These are phyloP conservation scores for Xylariaceae sp. DNA, from an alignment of 2,329 filamentous ascomycete genomes.

Conservation along the genomic window DNA sequence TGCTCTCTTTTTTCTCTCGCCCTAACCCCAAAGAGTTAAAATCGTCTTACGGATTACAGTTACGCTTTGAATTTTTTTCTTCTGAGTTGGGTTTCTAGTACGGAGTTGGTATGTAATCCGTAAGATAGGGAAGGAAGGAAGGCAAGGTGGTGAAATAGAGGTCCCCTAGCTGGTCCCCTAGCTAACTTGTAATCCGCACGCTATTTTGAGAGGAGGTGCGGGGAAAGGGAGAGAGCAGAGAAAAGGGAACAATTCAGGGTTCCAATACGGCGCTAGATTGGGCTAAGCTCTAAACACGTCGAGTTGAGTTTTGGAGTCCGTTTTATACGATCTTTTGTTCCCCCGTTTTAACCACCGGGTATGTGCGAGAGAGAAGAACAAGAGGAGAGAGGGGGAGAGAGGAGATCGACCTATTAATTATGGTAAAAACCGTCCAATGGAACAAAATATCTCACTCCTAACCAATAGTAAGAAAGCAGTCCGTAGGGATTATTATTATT, in stretches of 20 bases:
- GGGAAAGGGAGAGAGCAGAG: neutral
- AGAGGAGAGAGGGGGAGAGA: neutral
- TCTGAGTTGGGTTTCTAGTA: too few relatives aligned
- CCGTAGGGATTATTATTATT: too few relatives aligned
- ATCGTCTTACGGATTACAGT: too few relatives aligned
- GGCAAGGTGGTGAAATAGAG: neutral
- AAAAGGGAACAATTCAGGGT: neutral
- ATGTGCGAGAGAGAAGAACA: neutral
- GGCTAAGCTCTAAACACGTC: neutral
- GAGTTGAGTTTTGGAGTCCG: too few relatives aligned
- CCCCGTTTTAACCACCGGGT: too few relatives aligned
- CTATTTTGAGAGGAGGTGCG: neutral
- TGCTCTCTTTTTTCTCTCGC: neutral
- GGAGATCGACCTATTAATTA: neutral
- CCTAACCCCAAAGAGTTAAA: too few relatives aligned
- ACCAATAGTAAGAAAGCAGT: neutral
- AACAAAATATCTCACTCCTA: neutral
- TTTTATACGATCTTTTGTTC: too few relatives aligned
- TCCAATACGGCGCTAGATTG: neutral
- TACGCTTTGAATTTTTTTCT: too few relatives aligned
- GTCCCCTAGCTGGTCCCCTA: neutral
- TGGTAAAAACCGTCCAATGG: neutral
- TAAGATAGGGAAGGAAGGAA: neutral
- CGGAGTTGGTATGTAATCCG: too few relatives aligned
- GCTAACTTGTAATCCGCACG: too few relatives aligned